phyloP scores from a whole-genome alignment of 2,329 filamentous ascomycete species.

The Trichothecium roseum region DNA sequence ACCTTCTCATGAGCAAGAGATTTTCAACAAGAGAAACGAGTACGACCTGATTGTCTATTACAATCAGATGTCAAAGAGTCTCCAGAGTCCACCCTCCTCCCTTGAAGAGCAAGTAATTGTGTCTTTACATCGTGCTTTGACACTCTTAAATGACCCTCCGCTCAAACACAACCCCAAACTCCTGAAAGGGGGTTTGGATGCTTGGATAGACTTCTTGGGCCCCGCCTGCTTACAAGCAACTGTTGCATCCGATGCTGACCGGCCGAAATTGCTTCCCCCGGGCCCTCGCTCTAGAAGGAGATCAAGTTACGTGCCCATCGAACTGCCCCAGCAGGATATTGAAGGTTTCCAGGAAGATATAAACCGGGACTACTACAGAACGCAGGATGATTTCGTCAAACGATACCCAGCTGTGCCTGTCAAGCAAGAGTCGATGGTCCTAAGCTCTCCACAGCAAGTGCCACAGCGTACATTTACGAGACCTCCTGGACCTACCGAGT shows the following conservation, averaged over 20 bases:
- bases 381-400: no score
- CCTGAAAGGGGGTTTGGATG: slow-evolving; percentile 70
- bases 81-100: slow-evolving; percentile 27
- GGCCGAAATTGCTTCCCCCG: slow-evolving; percentile 6
- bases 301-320: slow-evolving; percentile 44
- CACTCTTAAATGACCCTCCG: slow-evolving; percentile 73
- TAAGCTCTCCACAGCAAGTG: no score
- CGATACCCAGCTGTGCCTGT: no score
- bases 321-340: slow-evolving; percentile 72
- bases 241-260: slow-evolving; percentile 1
- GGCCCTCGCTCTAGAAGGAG: slow-evolving; percentile 21
- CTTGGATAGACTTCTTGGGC: slow-evolving; percentile 80
- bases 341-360: slow-evolving; percentile 18
- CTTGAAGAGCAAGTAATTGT: slow-evolving; percentile 47
- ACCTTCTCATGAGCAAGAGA: slow-evolving; percentile 60
- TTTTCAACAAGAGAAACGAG: slow-evolving; percentile 62
- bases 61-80: slow-evolving; percentile 54
- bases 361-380: no score
- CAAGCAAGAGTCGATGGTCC: no score
- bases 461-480: no score
- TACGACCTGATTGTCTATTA: slow-evolving; percentile 90
- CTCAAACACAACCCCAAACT: slow-evolving; percentile 66
- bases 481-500: no score
- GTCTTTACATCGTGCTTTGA: slow-evolving; percentile 67
- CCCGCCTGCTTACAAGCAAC: slow-evolving; percentile 45